Percentiles rank a stretch among this genome's conserved stretches.
These are phyloP conservation scores for Salvia sclarea DNA, from an alignment of 305 asterid species.

Conservation along the genomic window DNA sequence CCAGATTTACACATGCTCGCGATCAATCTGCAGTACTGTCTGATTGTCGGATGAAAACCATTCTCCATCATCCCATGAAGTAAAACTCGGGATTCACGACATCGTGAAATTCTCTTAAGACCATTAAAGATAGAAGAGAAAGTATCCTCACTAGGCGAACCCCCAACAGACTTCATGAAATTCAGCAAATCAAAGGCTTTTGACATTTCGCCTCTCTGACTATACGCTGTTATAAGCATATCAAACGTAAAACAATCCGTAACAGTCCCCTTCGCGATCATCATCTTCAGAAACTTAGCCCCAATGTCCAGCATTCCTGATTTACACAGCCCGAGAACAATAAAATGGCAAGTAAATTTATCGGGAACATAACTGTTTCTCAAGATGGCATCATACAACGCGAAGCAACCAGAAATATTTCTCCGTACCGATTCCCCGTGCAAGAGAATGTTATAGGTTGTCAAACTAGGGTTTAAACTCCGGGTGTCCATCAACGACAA, in stretches of 20 bases:
- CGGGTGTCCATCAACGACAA: constrained; percentile 42
- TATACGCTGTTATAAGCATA: constrained; percentile 52
- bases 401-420: constrained; percentile 52
- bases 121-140: constrained; percentile 64
- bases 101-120: constrained; percentile 48
- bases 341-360: constrained; percentile 64
- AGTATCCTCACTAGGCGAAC: constrained; percentile 53
- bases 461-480: constrained; percentile 54
- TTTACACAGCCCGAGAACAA: constrained; percentile 60
- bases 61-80: constrained; percentile 58
- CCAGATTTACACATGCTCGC: constrained; percentile 70
- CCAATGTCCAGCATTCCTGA: constrained; percentile 63
- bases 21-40: constrained; percentile 66
- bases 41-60: constrained; percentile 57
- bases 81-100: constrained; percentile 43
- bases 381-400: constrained; percentile 49
- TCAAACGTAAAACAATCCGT: constrained; percentile 64
- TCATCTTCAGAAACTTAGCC: constrained; percentile 63
- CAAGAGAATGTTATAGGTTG: constrained; percentile 71
- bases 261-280: constrained; percentile 51
- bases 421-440: constrained; percentile 60
- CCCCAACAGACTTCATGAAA: constrained; percentile 53
- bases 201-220: constrained; percentile 59
- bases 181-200: constrained; percentile 64
- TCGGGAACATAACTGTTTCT: constrained; percentile 62